Base-by-base conservation (phyloP, 202 grass and related monocot species). In the Panicum virgatum region DNA sequence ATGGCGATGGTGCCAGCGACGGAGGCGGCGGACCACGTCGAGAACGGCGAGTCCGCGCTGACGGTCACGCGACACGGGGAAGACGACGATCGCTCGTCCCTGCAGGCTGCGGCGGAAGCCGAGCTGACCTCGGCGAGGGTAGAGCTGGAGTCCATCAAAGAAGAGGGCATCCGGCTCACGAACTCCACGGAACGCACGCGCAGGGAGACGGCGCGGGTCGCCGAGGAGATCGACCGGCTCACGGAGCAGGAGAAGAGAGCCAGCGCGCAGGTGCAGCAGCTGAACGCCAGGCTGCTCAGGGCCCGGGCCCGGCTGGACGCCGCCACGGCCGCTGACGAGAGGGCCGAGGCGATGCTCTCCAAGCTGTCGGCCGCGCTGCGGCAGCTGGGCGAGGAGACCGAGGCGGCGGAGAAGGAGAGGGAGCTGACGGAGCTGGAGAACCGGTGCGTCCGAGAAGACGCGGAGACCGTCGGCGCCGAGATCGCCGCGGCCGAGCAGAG, bases 281-380 rank as follows among this genome's bases (percentile, higher is more conserved):
- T 98, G 20, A 90, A 85, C 19, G 76, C 89, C 25, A 88, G 78
- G 82, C 92, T 98, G 54, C 10, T 75, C 60, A 88, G 86, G 43
- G 67, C 87, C 5, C 88, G 76, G 59, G 69, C 87, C 7, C 61
- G 56, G 73, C 52, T 95, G 26, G 92, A 84, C 8, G 62, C 80
- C 34, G 89, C 71, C 57, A 29, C 81, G 7, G 66, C 51, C 1
- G 88, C 77, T 1, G 89, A 98, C 64, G 89, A 91, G 27, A 72
- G 71, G 53, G 79, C 82, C 23, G 77, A 58, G 67, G 88, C 75
- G 23, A 32, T 52, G 42, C 64, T 98, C 2, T 39, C 89, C 14
- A 87, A 87, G 57, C 80, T 95, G 56, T 48, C 82, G 48, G 36
- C 76, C 5, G 87, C 79, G 10, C 71, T 95, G 75, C 90, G 66